phyloP scores from a whole-genome alignment of 2,329 filamentous ascomycete species.

The Chrysoporthe deuterocubensis region DNA sequence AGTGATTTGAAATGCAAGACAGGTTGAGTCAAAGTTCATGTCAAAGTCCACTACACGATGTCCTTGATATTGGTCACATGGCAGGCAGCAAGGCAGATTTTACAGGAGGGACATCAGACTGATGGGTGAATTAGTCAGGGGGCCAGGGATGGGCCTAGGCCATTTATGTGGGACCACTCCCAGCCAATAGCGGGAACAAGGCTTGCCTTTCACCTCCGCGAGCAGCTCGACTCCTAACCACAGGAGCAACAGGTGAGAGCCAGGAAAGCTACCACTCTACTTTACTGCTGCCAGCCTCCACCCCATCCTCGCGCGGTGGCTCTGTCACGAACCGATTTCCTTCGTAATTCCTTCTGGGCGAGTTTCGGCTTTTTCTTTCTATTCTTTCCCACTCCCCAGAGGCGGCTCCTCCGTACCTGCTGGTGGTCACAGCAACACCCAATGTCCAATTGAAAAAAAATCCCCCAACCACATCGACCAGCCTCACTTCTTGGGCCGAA shows the following conservation, averaged over 20 bases:
- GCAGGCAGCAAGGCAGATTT: conserved; percentile 12
- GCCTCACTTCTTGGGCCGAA: conserved; percentile 1
- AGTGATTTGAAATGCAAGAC: conserved; percentile 1
- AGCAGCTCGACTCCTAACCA: conserved; percentile 21
- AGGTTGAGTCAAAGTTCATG: background rate
- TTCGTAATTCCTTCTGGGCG: conserved; percentile 21
- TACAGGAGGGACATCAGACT: background rate
- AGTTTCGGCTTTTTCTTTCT: conserved; percentile 21
- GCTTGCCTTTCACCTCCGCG: background rate
- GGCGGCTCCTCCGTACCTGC: background rate
- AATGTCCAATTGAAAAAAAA: conserved; percentile 8
- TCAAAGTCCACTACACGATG: background rate
- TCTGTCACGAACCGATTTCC: conserved; percentile 18
- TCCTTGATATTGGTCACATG: conserved; percentile 1
- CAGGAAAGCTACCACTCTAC: conserved; percentile 4
- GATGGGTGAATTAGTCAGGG: conserved; percentile 6
- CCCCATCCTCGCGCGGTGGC: conserved; percentile 14
- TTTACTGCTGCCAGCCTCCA: background rate
- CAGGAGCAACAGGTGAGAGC: conserved; percentile 11
- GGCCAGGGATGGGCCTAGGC: background rate
- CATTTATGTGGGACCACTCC: background rate
- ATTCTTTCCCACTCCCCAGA: conserved; percentile 4
- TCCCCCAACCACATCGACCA: background rate
- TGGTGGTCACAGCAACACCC: background rate
- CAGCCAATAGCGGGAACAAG: conserved; percentile 8